These are phyloP conservation scores for Trapa incisa DNA, from an alignment of 345 rosid genomes.

Conservation along the genomic window DNA sequence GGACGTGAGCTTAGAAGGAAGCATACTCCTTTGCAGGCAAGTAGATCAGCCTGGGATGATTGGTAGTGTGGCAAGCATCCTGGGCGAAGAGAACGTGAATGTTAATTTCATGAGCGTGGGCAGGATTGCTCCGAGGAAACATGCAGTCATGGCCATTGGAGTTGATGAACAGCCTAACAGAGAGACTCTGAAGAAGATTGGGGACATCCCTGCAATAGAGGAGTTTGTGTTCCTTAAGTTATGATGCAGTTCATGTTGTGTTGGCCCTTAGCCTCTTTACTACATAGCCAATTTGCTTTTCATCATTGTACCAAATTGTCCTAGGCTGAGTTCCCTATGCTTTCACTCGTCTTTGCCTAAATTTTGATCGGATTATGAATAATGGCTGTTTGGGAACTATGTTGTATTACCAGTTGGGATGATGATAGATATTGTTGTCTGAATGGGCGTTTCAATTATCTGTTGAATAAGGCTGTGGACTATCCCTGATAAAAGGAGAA, in stretches of 20 bases:
- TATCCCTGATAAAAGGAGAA: too few species aligned
- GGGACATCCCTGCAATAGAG: constrained; percentile 37
- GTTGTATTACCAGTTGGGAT: neutral
- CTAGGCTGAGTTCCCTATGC: neutral
- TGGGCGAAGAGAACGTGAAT: too few species aligned
- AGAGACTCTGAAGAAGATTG: too few species aligned
- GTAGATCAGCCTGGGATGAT: too few species aligned
- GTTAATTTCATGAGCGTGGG: too few species aligned
- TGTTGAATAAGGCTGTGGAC: too few species aligned
- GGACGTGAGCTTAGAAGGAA: constrained; percentile 76
- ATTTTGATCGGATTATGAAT: neutral
- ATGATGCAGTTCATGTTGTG: neutral
- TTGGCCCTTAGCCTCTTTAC: neutral
- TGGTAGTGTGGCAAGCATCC: too few species aligned
- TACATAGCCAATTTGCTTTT: neutral
- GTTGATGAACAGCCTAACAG: too few species aligned
- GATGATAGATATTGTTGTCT: neutral
- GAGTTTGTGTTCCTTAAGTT: constrained; percentile 73
- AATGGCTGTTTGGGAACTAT: neutral
- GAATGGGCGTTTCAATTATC: neutral
- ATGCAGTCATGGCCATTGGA: too few species aligned
- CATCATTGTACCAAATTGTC: neutral
- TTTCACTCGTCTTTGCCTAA: neutral
- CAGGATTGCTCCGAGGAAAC: too few species aligned
- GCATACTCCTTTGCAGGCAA: constrained; percentile 18